phyloP scores from a whole-genome alignment of 176 grass and related monocot genomes.

The Poa pratensis region DNA sequence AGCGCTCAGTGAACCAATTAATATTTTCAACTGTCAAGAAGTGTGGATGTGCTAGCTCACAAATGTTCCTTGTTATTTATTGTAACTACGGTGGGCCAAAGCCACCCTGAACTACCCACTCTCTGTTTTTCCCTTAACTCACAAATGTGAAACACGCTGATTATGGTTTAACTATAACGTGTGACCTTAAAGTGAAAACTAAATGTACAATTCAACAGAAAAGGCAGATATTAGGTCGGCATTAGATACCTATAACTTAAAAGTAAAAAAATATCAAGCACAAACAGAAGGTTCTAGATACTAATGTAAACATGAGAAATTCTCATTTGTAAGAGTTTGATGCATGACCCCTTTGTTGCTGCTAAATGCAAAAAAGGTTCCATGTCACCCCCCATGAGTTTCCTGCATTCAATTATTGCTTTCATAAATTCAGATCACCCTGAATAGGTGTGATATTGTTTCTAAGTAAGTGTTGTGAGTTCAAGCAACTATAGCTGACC shows the following conservation, averaged over 20 bases:
- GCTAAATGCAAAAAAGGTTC: background rate
- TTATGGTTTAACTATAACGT: conserved; percentile 13
- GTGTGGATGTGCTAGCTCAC: background rate
- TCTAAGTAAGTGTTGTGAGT: background rate
- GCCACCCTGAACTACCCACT: no score
- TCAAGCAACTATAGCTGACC: conserved; percentile 49
- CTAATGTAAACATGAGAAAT: background rate
- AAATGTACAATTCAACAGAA: background rate
- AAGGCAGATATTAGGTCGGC: conserved; percentile 6
- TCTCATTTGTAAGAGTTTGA: conserved; percentile 11
- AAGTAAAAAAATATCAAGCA: background rate
- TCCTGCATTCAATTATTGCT: background rate
- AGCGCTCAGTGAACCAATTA: conserved; percentile 2
- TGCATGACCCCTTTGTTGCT: background rate
- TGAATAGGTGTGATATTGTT: background rate
- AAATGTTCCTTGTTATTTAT: no score
- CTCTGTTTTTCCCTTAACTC: background rate
- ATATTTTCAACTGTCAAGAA: conserved; percentile 12
- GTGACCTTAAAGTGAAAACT: conserved; percentile 3
- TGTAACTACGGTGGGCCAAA: no score
- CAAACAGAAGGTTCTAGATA: conserved; percentile 15
- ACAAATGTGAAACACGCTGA: background rate
- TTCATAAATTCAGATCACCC: background rate
- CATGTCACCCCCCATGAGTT: background rate
- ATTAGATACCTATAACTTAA: background rate